phyloP scores from a whole-genome alignment of 2,329 filamentous ascomycete genomes.

The Zasmidium citrigriseum region DNA sequence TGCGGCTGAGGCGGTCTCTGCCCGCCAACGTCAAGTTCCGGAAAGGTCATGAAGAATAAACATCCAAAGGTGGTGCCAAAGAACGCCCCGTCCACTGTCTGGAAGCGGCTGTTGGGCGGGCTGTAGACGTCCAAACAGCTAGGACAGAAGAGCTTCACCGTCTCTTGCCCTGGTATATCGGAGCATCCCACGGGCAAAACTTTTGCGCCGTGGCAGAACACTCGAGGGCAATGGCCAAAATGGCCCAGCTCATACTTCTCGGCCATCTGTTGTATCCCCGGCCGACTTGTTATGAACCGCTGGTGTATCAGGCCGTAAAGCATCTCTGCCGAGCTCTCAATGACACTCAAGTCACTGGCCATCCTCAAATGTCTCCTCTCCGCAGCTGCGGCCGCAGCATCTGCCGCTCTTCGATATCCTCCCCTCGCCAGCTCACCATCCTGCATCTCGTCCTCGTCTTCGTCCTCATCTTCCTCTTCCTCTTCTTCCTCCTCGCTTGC shows the following conservation, averaged over 20 bases:
- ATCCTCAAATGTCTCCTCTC: constrained; percentile 82
- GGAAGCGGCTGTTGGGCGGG: constrained; percentile 94
- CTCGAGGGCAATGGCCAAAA: constrained; percentile 93
- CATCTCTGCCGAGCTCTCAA: constrained; percentile 96
- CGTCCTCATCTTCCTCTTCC: constrained; percentile 65
- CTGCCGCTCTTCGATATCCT: constrained; percentile 31
- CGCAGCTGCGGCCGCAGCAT: constrained; percentile 42
- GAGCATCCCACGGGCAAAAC: constrained; percentile 91
- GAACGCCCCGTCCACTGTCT: constrained; percentile 96
- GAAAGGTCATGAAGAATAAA: constrained; percentile 97
- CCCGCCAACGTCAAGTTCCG: constrained; percentile 79
- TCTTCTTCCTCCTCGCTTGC: constrained; percentile 83
- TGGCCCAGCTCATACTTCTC: constrained; percentile 98
- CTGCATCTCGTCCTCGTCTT: constrained; percentile 50
- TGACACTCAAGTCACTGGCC: constrained; percentile 89
- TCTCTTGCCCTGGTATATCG: constrained; percentile 94
- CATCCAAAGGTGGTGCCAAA: constrained; percentile 97
- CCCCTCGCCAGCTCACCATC: constrained; percentile 55
- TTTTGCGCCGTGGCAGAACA: constrained; percentile 85
- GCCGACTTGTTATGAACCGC: constrained; percentile 93
- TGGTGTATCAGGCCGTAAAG: constrained; percentile 98
- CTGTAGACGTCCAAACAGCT: constrained; percentile 97
- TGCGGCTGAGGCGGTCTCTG: constrained; percentile 16
- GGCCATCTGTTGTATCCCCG: constrained; percentile 97
- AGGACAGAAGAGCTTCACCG: constrained; percentile 97